A percentile compares a stretch with the other conserved stretches of the same genome.
phyloP scores from a whole-genome alignment of 495 filamentous ascomycete genomes.

The Haplographium delicatum region DNA sequence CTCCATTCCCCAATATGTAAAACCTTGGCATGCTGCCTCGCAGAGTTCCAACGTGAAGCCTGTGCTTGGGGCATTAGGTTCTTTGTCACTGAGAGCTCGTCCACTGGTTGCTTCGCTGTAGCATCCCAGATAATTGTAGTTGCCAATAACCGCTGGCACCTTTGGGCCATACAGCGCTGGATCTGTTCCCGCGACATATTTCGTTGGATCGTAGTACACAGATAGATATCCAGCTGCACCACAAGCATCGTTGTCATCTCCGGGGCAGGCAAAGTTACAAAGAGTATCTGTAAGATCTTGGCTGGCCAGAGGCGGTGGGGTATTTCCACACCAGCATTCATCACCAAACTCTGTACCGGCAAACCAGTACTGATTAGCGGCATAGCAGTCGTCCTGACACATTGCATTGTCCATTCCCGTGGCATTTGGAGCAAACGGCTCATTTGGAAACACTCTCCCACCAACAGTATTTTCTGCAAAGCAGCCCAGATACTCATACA shows the following conservation, averaged over 20 bases:
- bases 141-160: slow-evolving; percentile 27
- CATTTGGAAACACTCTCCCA: slow-evolving; percentile 17
- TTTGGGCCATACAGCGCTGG: slow-evolving; percentile 16
- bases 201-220: slow-evolving; percentile 16
- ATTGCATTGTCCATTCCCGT: slow-evolving; percentile 12
- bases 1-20: slow-evolving; percentile 33
- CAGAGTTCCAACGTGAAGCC: slow-evolving; percentile 34
- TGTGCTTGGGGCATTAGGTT: background rate
- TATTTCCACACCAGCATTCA: slow-evolving; percentile 27
- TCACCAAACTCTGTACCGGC: slow-evolving; percentile 22
- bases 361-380: slow-evolving; percentile 4
- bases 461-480: slow-evolving; percentile 16
- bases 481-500: slow-evolving; percentile 31
- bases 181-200: slow-evolving; percentile 7
- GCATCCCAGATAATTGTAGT: slow-evolving; percentile 39
- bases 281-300: slow-evolving; percentile 14
- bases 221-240: slow-evolving; percentile 30
- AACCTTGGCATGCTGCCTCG: slow-evolving; percentile 27
- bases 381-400: slow-evolving; percentile 17
- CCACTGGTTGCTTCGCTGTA: slow-evolving; percentile 35
- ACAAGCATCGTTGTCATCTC: slow-evolving; percentile 34
- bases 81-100: slow-evolving; percentile 5
- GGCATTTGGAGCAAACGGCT: slow-evolving; percentile 4
- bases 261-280: slow-evolving; percentile 39
- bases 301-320: slow-evolving; percentile 26